Base-by-base conservation (phyloP, 495 filamentous ascomycete species). In the Penicillium egyptiacum region DNA sequence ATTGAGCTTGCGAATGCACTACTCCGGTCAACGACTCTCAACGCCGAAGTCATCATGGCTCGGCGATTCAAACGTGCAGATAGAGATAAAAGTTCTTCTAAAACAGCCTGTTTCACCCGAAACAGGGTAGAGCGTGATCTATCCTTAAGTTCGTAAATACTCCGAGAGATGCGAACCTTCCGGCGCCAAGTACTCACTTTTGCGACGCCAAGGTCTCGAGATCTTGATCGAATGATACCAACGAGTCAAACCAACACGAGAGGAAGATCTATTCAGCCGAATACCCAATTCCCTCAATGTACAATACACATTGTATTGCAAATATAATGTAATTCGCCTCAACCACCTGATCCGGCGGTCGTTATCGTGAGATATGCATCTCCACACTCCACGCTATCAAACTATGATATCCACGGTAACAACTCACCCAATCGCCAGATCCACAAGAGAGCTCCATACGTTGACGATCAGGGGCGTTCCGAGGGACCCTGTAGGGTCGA, bases 401-500 rank as follows among this genome's bases (percentile, higher is more conserved):
- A 23, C 44, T 19, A 19, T 19, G 17, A 17, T 44, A 17, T 7
- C 26, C 40, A 31, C 14, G 12, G 17, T 16, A 11, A 26, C 25
- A 23, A 6, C 40, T 35, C 30, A 35, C 28, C 8, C 20, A 28
- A 51, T 26, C 22, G 16, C 31, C 25, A 25, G 30, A 26, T 20
- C 22, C 26, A 54, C 20, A 55, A 20, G 22, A 8, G 30, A 39
- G 28, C 0, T 46, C 28, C 41, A 46, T 46, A 37, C 10, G 19
- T 39, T 22, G 52, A 46, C 30, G 42, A 55, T 55, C 42, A 47
- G 42, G 30, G 31, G 52, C 6, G 22, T 55, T 39, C 52, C 22
- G 52, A 46, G 6, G 12, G 4, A 26, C 42, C 42, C 20, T 54
- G 52, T 46, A 46, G 41, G 41, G 42, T 35, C 8, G 9, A 17